Conservation (phyloP, 2,329 filamentous ascomycete genomes). For the Lithohypha guttulata region DNA sequence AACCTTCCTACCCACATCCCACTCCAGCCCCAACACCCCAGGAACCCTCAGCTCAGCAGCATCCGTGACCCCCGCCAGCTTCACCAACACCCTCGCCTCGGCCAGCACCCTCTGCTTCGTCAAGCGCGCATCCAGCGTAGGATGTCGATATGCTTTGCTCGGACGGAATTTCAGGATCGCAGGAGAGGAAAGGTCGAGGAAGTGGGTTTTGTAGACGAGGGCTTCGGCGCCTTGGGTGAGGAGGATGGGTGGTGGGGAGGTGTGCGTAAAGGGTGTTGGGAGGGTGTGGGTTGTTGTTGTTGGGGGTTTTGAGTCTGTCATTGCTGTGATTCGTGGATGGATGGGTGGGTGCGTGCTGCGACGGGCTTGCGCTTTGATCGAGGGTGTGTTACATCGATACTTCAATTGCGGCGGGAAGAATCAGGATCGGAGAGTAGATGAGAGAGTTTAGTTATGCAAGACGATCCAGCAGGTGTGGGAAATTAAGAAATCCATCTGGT, state of each 20-base stretch:
- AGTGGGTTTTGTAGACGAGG: conserved; percentile 78
- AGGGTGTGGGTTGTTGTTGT: conserved; percentile 34
- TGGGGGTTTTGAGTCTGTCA: too few relatives aligned
- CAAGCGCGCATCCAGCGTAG: conserved; percentile 73
- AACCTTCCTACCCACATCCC: conserved; percentile 28
- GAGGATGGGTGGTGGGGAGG: conserved; percentile 53
- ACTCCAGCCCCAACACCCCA: conserved; percentile 60
- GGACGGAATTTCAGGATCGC: conserved; percentile 87
- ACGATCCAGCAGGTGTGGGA: too few relatives aligned
- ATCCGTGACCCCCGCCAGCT: conserved; percentile 44
- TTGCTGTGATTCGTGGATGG: too few relatives aligned
- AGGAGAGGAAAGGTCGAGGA: conserved; percentile 55
- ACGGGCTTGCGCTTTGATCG: too few relatives aligned
- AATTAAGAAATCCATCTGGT: too few relatives aligned
- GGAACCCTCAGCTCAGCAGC: conserved; percentile 68
- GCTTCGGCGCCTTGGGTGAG: conserved; percentile 93
- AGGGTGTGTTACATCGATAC: too few relatives aligned
- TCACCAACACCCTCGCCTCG: conserved; percentile 75
- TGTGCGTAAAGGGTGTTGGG: conserved; percentile 54
- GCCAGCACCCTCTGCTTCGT: conserved; percentile 79
- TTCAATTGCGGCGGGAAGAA: too few relatives aligned
- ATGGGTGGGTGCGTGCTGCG: too few relatives aligned
- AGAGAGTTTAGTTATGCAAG: too few relatives aligned
- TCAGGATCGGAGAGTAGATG: too few relatives aligned
- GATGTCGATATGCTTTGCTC: conserved; percentile 83